These are phyloP conservation scores for Eleusine coracana DNA, from an alignment of 176 grass and related monocot genomes.

Conservation along the genomic window DNA sequence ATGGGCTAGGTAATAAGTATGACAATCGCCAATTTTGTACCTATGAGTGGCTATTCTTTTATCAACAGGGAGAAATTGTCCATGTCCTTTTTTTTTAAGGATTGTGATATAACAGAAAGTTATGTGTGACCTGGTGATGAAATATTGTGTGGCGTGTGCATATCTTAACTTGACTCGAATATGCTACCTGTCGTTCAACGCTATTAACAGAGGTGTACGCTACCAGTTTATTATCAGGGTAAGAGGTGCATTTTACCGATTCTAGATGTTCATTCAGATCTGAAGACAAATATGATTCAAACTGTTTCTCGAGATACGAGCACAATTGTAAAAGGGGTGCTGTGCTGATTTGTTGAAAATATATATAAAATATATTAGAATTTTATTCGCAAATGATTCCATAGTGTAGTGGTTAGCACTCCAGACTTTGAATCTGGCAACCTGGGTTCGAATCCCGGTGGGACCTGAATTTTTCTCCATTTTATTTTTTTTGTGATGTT, in stretches of 20 bases:
- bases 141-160: not conserved
- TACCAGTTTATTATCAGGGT: no score
- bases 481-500: no score
- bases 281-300: not conserved
- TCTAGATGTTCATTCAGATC: not conserved
- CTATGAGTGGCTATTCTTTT: not conserved
- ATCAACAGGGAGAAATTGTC: not conserved
- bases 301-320: no score
- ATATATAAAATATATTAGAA: no score
- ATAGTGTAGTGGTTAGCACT: slow-evolving; percentile 97
- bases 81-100: not conserved
- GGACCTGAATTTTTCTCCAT: slow-evolving; percentile 11
- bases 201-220: no score
- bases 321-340: no score
- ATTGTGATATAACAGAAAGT: not conserved
- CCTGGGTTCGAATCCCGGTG: slow-evolving; percentile 88
- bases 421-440: slow-evolving; percentile 98
- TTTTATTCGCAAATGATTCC: not conserved
- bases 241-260: not conserved
- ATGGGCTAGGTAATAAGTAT: slow-evolving; percentile 31
- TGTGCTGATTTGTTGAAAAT: no score
- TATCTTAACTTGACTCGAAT: slow-evolving; percentile 28
- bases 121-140: not conserved
- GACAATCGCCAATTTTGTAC: slow-evolving; percentile 22
- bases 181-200: not conserved